phyloP scores from a whole-genome alignment of 305 asterid genomes.

The Fraxinus greggii region DNA sequence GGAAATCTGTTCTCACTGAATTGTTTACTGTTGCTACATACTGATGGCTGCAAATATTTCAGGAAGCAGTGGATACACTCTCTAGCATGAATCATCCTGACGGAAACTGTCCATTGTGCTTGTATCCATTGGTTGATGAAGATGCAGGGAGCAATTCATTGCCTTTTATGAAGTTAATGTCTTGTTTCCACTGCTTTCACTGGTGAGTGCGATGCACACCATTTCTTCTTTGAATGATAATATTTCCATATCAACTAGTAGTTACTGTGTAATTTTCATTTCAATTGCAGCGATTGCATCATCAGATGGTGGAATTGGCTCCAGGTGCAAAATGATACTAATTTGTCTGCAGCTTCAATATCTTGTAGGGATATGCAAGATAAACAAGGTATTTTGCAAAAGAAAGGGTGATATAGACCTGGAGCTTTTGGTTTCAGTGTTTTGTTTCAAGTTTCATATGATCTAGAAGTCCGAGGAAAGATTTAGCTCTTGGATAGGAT shows the following conservation, averaged over 20 bases:
- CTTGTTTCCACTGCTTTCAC: conserved; percentile 98
- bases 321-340: conserved; percentile 41
- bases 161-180: conserved; percentile 96
- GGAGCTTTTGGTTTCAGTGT: not conserved
- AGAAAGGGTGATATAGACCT: not conserved
- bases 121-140: conserved; percentile 75
- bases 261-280: conserved; percentile 2
- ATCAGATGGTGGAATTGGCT: conserved; percentile 87
- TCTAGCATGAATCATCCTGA: conserved; percentile 92
- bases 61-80: conserved; percentile 98
- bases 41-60: conserved; percentile 31
- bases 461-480: not conserved
- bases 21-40: conserved; percentile 16
- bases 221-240: not conserved
- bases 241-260: not conserved
- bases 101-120: conserved; percentile 86
- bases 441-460: not conserved
- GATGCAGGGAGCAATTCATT: conserved; percentile 39
- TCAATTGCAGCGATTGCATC: conserved; percentile 69
- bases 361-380: conserved; percentile 39
- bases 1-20: not conserved
- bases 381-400: conserved; percentile 41
- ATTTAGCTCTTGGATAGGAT: not conserved
- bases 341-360: conserved; percentile 38
- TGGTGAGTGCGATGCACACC: conserved; percentile 45